Evolutionary conservation across 352 stramenopile species (phyloP).

Genomic region (Phytopythium cucurbitacearum): DNA sequence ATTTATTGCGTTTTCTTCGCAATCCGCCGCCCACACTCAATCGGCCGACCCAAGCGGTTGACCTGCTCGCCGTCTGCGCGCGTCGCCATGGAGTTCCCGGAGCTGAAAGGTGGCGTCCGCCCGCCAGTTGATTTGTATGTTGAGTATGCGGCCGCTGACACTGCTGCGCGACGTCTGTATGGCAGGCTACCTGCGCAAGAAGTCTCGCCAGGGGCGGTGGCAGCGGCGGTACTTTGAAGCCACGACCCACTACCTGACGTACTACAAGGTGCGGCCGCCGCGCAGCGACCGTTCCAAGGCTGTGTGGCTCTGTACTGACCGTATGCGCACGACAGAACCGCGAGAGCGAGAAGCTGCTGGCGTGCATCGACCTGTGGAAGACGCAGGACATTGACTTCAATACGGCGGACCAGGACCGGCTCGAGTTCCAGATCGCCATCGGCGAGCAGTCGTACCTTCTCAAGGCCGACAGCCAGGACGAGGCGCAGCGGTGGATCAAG

Average conservation of each 20-base stretch:
- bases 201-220: constrained; percentile 90
- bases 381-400: constrained; percentile 79
- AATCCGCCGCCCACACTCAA: no score
- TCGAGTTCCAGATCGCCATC: constrained; percentile 85
- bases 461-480: constrained; percentile 70
- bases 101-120: constrained; percentile 65
- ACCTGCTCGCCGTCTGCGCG: no score
- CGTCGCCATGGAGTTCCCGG: constrained; percentile 59
- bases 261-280: constrained; percentile 91
- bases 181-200: constrained; percentile 91
- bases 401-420: constrained; percentile 38
- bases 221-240: constrained; percentile 98
- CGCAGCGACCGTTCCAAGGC: background rate
- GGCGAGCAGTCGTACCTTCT: constrained; percentile 85
- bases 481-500: constrained; percentile 54
- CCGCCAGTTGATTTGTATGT: background rate
- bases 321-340: constrained; percentile 35
- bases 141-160: background rate
- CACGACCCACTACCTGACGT: constrained; percentile 97
- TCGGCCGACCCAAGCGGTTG: no score
- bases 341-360: constrained; percentile 83
- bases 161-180: background rate
- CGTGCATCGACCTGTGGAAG: constrained; percentile 86
- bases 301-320: background rate
- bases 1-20: no score